A percentile compares a stretch with the other conserved stretches of the same genome.
Evolutionary conservation across 2,329 filamentous ascomycete genomes (phyloP).

Genomic region (Sclerotinia nivalis): DNA sequence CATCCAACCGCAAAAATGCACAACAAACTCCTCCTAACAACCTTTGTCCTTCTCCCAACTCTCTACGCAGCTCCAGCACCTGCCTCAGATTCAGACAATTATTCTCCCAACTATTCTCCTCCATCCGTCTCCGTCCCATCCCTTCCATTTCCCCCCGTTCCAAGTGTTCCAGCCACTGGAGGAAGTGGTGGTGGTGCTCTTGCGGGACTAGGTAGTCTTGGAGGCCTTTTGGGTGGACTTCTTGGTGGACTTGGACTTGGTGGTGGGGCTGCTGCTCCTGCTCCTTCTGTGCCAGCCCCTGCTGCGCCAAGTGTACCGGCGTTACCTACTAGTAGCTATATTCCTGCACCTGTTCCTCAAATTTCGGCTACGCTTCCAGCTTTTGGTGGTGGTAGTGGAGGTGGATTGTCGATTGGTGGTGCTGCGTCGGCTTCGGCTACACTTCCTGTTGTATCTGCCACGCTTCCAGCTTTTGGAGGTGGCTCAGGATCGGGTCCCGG

Average conservation of each 20-base stretch:
- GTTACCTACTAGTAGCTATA: neutral
- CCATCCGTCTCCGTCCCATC: neutral
- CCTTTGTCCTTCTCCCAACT: neutral
- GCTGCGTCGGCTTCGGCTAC: constrained; percentile 10
- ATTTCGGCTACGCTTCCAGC: constrained; percentile 2
- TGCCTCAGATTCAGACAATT: neutral
- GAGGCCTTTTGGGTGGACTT: neutral
- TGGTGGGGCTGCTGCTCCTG: neutral
- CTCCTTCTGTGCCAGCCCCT: neutral
- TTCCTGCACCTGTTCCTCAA: neutral
- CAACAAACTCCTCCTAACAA: neutral
- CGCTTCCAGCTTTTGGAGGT: neutral
- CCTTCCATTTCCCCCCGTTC: neutral
- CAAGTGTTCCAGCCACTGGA: neutral
- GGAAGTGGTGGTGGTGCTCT: neutral
- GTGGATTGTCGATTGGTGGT: constrained; percentile 4
- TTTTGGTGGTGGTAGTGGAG: neutral
- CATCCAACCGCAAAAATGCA: neutral
- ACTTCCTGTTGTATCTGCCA: neutral
- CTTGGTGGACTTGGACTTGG: neutral
- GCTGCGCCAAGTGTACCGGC: neutral
- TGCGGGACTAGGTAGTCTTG: neutral
- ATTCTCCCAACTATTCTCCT: neutral
- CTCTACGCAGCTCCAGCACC: constrained; percentile 5
- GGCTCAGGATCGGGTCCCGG: neutral